Evolutionary conservation across 192 early-diverging fungal species (phyloP).

Genomic region (Piromyces finnis): DNA sequence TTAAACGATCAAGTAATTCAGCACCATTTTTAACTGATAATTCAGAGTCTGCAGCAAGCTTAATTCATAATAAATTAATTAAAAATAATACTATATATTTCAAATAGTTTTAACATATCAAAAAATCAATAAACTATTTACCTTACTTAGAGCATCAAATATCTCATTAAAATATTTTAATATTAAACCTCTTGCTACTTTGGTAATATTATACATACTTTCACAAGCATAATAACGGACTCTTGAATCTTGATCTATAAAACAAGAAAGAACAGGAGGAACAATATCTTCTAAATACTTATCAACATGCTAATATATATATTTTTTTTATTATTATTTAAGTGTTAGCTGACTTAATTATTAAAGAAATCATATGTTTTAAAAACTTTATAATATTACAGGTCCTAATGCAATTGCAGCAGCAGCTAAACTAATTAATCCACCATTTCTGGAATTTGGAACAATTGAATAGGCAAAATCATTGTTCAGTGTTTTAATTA

Average conservation of each 20-base stretch:
- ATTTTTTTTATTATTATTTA: too few species aligned
- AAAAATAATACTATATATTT: too few species aligned
- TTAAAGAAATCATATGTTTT: too few species aligned
- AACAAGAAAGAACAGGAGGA: constrained; percentile 84
- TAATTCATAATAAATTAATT: background rate
- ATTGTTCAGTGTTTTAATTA: constrained; percentile 59
- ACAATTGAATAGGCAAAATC: constrained; percentile 79
- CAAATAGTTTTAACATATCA: too few species aligned
- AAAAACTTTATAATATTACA: constrained; percentile 11
- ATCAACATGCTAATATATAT: constrained; percentile 1
- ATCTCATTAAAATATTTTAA: constrained; percentile 89
- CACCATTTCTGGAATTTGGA: background rate
- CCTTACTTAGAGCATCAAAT: constrained; percentile 88
- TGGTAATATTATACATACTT: constrained; percentile 94
- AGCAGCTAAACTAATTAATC: background rate
- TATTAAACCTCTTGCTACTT: constrained; percentile 77
- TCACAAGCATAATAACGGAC: constrained; percentile 98
- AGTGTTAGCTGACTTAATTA: too few species aligned
- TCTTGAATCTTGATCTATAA: constrained; percentile 74
- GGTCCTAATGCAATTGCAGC: background rate
- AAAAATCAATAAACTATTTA: background rate
- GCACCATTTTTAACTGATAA: constrained; percentile 84
- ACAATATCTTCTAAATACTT: constrained; percentile 42
- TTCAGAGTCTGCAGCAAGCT: constrained; percentile 78
- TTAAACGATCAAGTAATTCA: constrained; percentile 77